Percentiles rank a stretch among this genome's conserved stretches.
Conservation (phyloP, 2,329 filamentous ascomycete species). For the Fusarium nygamai region DNA sequence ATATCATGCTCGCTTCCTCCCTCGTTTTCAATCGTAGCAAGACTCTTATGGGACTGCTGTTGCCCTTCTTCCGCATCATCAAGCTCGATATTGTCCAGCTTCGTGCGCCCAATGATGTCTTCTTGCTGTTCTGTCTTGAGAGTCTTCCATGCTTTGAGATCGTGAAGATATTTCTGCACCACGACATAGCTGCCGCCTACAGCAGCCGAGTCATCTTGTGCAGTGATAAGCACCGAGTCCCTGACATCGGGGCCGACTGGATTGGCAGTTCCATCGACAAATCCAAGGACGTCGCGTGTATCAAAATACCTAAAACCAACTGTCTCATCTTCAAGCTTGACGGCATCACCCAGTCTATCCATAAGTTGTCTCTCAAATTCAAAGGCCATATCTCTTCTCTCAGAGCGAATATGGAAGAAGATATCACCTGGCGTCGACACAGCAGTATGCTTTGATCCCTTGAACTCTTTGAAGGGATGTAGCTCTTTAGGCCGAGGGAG, state of each 20-base stretch:
- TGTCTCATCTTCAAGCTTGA: constrained; percentile 62
- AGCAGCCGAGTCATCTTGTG: constrained; percentile 50
- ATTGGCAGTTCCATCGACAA: constrained; percentile 70
- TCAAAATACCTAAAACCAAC: constrained; percentile 69
- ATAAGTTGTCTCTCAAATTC: constrained; percentile 67
- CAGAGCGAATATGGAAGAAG: constrained; percentile 67
- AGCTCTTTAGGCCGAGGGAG: constrained; percentile 61
- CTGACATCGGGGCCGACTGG: constrained; percentile 58
- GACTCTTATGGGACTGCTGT: constrained; percentile 66
- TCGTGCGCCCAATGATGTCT: constrained; percentile 65
- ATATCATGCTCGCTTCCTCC: constrained; percentile 62
- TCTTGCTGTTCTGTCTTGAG: constrained; percentile 64
- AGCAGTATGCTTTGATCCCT: constrained; percentile 60
- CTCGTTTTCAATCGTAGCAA: constrained; percentile 63
- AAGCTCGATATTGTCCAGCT: constrained; percentile 66
- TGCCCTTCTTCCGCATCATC: constrained; percentile 57
- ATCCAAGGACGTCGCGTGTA: constrained; percentile 66
- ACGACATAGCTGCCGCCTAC: constrained; percentile 67
- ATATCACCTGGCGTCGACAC: constrained; percentile 66
- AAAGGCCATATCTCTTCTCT: constrained; percentile 65
- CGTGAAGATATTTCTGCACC: constrained; percentile 67
- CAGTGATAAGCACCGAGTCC: constrained; percentile 55
- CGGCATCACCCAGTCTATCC: constrained; percentile 56
- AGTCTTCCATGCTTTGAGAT: constrained; percentile 57
- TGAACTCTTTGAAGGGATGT: constrained; percentile 58